phyloP scores from a whole-genome alignment of 768 basidiomycete genomes.

The Candolleomyces aberdarensis region DNA sequence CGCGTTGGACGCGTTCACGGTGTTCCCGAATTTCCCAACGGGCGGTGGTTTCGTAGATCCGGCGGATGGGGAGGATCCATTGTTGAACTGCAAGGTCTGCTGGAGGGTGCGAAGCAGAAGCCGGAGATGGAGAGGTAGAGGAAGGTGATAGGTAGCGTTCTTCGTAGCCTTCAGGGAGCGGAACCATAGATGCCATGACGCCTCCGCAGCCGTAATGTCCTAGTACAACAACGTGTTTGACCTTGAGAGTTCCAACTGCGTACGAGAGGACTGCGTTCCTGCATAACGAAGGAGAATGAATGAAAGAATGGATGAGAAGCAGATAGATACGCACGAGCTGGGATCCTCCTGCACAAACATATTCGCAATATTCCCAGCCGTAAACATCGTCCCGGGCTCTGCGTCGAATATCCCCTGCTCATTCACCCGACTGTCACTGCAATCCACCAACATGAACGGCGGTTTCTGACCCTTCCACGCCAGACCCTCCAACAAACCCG shows the following conservation, averaged over 20 bases:
- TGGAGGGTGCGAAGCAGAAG: conserved; percentile 1
- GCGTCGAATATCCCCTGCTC: conserved; percentile 29
- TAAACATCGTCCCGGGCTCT: conserved; percentile 29
- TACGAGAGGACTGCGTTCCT: conserved; percentile 28
- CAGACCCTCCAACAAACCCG: conserved; percentile 13
- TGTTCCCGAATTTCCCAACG: conserved; percentile 37
- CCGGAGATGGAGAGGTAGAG: background rate
- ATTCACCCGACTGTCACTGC: conserved; percentile 29
- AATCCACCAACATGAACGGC: conserved; percentile 31
- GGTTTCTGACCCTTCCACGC: conserved; percentile 20
- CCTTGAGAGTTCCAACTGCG: conserved; percentile 24
- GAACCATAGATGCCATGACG: conserved; percentile 25
- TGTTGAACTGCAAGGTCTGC: conserved; percentile 33
- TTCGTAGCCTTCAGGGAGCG: conserved; percentile 6
- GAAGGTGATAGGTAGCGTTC: background rate
- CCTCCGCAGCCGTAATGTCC: conserved; percentile 32
- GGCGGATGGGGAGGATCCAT: conserved; percentile 39
- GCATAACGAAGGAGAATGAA: background rate
- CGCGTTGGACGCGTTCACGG: conserved; percentile 18
- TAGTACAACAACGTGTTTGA: conserved; percentile 28
- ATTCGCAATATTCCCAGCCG: conserved; percentile 31
- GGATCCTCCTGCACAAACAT: conserved; percentile 26
- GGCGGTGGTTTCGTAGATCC: conserved; percentile 31
- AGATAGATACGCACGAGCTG: conserved; percentile 21
- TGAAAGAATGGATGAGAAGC: background rate